phyloP scores from a whole-genome alignment of 805 yeast genomes.

The Cyberlindnera maritima region DNA sequence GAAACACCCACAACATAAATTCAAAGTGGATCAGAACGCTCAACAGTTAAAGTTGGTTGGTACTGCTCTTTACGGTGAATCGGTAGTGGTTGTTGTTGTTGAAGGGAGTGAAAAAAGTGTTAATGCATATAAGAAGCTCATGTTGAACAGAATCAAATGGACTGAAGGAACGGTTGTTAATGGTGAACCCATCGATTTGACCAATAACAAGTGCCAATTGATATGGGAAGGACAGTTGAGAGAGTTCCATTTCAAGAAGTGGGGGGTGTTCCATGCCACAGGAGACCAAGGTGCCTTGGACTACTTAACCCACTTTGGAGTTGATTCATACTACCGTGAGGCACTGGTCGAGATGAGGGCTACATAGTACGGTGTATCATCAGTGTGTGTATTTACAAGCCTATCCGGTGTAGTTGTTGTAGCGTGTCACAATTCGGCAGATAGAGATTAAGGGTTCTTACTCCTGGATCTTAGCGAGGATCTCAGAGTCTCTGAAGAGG shows the following conservation, averaged over 20 bases:
- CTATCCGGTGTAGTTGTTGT: neutral
- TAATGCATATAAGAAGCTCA: slow-evolving; percentile 58
- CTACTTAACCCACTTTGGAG: slow-evolving; percentile 47
- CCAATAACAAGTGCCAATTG: slow-evolving; percentile 43
- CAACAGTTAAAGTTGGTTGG: slow-evolving; percentile 70
- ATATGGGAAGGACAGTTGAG: slow-evolving; percentile 73
- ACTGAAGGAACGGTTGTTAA: slow-evolving; percentile 39
- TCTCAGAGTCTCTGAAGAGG: slow-evolving; percentile 90
- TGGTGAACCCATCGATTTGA: slow-evolving; percentile 35
- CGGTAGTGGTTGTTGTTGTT: slow-evolving; percentile 57
- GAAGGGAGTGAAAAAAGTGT: slow-evolving; percentile 71
- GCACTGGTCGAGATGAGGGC: slow-evolving; percentile 13
- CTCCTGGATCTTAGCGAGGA: slow-evolving; percentile 86
- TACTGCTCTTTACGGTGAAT: slow-evolving; percentile 38
- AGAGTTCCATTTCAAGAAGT: slow-evolving; percentile 54
- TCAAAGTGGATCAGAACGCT: slow-evolving; percentile 78
- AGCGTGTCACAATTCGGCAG: neutral
- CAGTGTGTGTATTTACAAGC: slow-evolving; percentile 13
- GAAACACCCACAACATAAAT: slow-evolving; percentile 63
- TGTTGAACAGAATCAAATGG: slow-evolving; percentile 71
- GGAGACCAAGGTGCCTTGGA: slow-evolving; percentile 47
- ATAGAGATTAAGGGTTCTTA: slow-evolving; percentile 23
- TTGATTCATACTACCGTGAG: slow-evolving; percentile 60
- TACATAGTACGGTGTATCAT: neutral
- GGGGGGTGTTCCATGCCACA: slow-evolving; percentile 61